Conservation (phyloP, 176 grass and related monocot genomes). For the Eleusine indica region DNA sequence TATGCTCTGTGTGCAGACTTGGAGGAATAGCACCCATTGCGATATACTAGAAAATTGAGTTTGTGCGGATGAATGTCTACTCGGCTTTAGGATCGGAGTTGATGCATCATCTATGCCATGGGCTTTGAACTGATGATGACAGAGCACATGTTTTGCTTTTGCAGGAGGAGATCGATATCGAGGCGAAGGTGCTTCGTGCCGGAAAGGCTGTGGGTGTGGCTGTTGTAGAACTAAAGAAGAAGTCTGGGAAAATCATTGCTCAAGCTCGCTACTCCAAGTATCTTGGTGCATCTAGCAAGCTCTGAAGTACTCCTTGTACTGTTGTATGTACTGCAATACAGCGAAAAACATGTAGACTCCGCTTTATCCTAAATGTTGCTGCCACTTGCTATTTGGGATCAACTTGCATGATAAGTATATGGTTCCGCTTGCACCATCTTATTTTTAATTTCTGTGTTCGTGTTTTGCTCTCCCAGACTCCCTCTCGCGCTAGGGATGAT, state of each 20-base stretch:
- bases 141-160: neutral
- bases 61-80: neutral
- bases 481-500: too few species aligned
- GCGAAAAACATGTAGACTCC: too few species aligned
- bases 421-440: too few species aligned
- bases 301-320: constrained; percentile 31
- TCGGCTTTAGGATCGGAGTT: neutral
- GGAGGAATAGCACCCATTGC: too few species aligned
- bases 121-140: constrained; percentile 6
- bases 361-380: too few species aligned
- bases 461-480: too few species aligned
- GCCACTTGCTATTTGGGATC: too few species aligned
- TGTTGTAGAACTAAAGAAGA: constrained; percentile 80
- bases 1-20: too few species aligned
- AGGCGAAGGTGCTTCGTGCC: constrained; percentile 76
- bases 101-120: neutral
- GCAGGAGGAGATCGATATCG: constrained; percentile 94
- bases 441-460: too few species aligned
- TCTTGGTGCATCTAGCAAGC: constrained; percentile 73
- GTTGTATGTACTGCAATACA: too few species aligned
- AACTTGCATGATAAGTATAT: too few species aligned
- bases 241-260: constrained; percentile 78
- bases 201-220: constrained; percentile 85
- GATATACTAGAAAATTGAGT: too few species aligned
- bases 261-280: constrained; percentile 94